Conservation (phyloP, 768 basidiomycete species). For the Phylloporus sp. region DNA sequence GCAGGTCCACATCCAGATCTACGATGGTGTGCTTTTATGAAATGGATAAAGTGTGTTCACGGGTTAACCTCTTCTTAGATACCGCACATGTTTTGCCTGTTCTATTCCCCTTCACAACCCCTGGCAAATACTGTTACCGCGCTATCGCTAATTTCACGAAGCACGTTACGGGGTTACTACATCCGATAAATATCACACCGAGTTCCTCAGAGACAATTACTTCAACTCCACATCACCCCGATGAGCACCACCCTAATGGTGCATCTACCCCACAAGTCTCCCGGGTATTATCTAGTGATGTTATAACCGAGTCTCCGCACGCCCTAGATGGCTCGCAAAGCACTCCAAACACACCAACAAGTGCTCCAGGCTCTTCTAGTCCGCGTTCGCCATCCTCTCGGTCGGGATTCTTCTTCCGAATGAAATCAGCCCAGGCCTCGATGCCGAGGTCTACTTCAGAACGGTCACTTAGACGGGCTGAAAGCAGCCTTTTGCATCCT, state of each 20-base stretch:
- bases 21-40: constrained; percentile 57
- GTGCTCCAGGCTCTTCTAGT: neutral
- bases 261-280: neutral
- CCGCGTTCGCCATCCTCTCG: constrained; percentile 11
- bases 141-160: constrained; percentile 70
- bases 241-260: neutral
- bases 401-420: constrained; percentile 10
- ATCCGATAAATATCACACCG: constrained; percentile 8
- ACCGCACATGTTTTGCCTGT: constrained; percentile 71
- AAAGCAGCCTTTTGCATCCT: neutral
- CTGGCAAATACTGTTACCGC: constrained; percentile 77
- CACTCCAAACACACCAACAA: neutral
- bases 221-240: constrained; percentile 1
- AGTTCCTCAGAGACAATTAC: constrained; percentile 10
- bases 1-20: constrained; percentile 87
- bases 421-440: constrained; percentile 10
- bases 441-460: constrained; percentile 18
- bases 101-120: constrained; percentile 71
- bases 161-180: constrained; percentile 52
- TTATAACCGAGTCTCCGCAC: neutral
- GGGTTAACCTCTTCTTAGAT: constrained; percentile 37
- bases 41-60: constrained; percentile 19
- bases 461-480: neutral
- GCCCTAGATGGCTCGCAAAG: neutral
- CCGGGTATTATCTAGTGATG: neutral